phyloP scores from a whole-genome alignment of 148 eudicot genomes.

The Vaccinium darrowii region DNA sequence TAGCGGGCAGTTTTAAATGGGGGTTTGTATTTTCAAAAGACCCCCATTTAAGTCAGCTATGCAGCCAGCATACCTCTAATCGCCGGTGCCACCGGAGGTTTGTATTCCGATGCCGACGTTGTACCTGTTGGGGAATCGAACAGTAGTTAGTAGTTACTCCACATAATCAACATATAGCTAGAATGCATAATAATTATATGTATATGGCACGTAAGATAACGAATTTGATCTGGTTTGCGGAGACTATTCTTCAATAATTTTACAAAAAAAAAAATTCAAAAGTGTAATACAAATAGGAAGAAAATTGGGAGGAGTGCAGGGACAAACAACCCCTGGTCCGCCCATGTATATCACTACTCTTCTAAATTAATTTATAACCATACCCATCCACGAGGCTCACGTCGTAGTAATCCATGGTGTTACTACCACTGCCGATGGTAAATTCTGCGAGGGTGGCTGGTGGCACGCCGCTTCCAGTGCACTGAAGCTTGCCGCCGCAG shows the following conservation, averaged over 20 bases:
- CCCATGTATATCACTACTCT: background rate
- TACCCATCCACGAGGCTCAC: slow-evolving; percentile 84
- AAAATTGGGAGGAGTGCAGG: too few relatives aligned
- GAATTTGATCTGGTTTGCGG: too few relatives aligned
- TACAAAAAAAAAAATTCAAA: too few relatives aligned
- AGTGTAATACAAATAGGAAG: too few relatives aligned
- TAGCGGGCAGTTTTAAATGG: slow-evolving; percentile 51
- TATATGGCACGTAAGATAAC: too few relatives aligned
- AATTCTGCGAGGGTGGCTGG: slow-evolving; percentile 71
- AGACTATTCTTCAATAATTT: too few relatives aligned
- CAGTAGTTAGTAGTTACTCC: background rate
- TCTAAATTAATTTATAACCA: background rate
- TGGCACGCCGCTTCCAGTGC: slow-evolving; percentile 60
- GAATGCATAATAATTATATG: too few relatives aligned
- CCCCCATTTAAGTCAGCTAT: slow-evolving; percentile 60
- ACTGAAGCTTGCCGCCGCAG: slow-evolving; percentile 36
- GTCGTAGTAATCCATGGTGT: slow-evolving; percentile 67
- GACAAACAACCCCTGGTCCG: too few relatives aligned
- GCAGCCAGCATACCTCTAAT: slow-evolving; percentile 70
- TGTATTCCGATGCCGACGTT: slow-evolving; percentile 56
- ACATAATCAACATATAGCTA: background rate
- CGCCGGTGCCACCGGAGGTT: slow-evolving; percentile 44
- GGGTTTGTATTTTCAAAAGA: too few relatives aligned
- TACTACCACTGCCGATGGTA: slow-evolving; percentile 42
- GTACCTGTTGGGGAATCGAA: background rate